Percentiles rank a stretch among this genome's conserved stretches.
phyloP scores from a whole-genome alignment of 306 rosid species.

The Malus sylvestris region DNA sequence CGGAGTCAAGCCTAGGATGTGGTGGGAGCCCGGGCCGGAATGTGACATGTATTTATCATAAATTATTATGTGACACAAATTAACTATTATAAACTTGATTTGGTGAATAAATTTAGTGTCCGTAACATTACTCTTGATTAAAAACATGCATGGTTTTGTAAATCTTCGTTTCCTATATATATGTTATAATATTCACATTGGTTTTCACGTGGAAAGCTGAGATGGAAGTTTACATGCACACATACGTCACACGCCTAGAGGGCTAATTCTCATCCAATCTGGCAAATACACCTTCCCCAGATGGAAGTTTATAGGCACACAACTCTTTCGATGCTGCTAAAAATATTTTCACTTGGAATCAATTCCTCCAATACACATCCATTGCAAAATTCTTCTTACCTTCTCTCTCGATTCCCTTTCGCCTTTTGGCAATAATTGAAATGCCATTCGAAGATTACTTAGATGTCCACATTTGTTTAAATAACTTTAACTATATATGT shows the following conservation, averaged over 20 bases:
- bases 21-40: too few species aligned
- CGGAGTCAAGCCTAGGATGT: too few species aligned
- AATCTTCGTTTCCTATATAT: neutral
- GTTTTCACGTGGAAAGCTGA: conserved; percentile 20
- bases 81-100: too few species aligned
- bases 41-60: too few species aligned
- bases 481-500: neutral
- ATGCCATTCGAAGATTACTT: conserved; percentile 63
- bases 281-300: conserved; percentile 46
- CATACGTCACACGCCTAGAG: conserved; percentile 1
- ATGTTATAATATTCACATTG: neutral
- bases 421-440: conserved; percentile 58
- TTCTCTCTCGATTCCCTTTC: conserved; percentile 22
- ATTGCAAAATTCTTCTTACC: conserved; percentile 28
- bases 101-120: too few species aligned
- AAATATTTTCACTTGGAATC: conserved; percentile 28
- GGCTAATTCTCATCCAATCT: conserved; percentile 6
- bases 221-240: conserved; percentile 16
- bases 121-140: too few species aligned
- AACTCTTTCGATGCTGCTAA: neutral
- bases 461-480: conserved; percentile 27
- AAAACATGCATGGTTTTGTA: too few species aligned
- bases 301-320: conserved; percentile 11
- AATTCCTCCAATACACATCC: conserved; percentile 48
- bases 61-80: too few species aligned